Conservation (phyloP, 2,329 filamentous ascomycete genomes). For the Lasiodiplodia sp. region DNA sequence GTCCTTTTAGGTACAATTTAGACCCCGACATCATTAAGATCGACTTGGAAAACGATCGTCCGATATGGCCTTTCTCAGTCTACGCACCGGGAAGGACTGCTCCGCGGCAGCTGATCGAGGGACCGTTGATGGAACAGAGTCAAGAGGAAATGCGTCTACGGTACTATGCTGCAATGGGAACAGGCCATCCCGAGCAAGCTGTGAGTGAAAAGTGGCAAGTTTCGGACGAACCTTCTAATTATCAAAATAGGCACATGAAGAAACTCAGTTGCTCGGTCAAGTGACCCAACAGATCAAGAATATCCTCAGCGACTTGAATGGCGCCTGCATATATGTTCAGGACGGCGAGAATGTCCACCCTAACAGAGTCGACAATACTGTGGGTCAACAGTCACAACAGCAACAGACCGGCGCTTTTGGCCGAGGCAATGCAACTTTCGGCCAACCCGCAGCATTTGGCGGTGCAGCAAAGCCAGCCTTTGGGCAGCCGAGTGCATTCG, state of each 20-base stretch:
- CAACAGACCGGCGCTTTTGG: slow-evolving; percentile 9
- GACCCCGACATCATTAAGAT: slow-evolving; percentile 41
- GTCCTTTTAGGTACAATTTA: slow-evolving; percentile 5
- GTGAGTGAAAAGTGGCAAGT: slow-evolving; percentile 47
- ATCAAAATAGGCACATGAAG: background rate
- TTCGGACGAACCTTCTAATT: background rate
- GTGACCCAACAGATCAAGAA: slow-evolving; percentile 70
- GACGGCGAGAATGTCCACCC: slow-evolving; percentile 45
- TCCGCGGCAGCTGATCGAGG: slow-evolving; percentile 84
- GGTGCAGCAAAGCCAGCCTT: slow-evolving; percentile 13
- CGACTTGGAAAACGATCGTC: slow-evolving; percentile 75
- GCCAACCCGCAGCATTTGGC: slow-evolving; percentile 20
- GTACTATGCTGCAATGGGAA: slow-evolving; percentile 70
- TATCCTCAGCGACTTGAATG: slow-evolving; percentile 72
- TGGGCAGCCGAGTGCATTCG: slow-evolving; percentile 22
- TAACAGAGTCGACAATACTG: slow-evolving; percentile 35
- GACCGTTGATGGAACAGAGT: slow-evolving; percentile 79
- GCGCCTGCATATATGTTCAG: slow-evolving; percentile 59
- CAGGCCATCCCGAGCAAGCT: slow-evolving; percentile 65
- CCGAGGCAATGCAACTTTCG: background rate
- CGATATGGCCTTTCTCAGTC: slow-evolving; percentile 84
- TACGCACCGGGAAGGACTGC: slow-evolving; percentile 81
- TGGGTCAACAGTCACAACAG: slow-evolving; percentile 6
- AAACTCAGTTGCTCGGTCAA: slow-evolving; percentile 30
- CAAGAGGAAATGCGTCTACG: slow-evolving; percentile 82